A percentile compares a stretch with the other conserved stretches of the same genome.
These are phyloP conservation scores for Arabidopsis suecica DNA, from an alignment of 345 rosid species.

Conservation along the genomic window DNA sequence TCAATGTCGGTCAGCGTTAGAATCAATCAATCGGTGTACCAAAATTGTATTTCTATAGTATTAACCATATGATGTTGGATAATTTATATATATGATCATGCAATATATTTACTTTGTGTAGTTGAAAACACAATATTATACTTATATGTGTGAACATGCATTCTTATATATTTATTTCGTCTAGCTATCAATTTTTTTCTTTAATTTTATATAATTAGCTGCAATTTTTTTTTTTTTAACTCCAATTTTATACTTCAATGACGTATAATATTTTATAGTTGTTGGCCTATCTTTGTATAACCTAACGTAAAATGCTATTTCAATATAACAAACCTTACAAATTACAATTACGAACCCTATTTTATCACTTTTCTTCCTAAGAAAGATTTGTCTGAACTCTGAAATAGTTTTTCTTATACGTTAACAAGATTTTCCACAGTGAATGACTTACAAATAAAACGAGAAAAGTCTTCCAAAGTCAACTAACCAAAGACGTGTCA, in stretches of 20 bases:
- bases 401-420: constrained; percentile 23
- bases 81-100: too few relatives aligned
- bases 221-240: too few relatives aligned
- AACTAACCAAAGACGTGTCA: constrained; percentile 17
- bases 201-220: background rate
- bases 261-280: background rate
- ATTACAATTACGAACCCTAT: background rate
- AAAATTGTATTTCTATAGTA: too few relatives aligned
- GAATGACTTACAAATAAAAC: background rate
- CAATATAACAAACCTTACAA: background rate
- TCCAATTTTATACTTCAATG: background rate
- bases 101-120: too few relatives aligned
- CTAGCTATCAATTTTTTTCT: too few relatives aligned
- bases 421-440: constrained; percentile 10
- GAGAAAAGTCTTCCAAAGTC: constrained; percentile 27
- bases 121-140: too few relatives aligned
- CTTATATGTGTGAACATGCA: too few relatives aligned
- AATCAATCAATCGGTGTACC: too few relatives aligned
- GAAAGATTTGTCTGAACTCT: background rate
- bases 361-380: background rate
- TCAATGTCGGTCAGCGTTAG: too few relatives aligned
- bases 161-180: too few relatives aligned
- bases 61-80: too few relatives aligned
- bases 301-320: background rate
- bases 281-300: background rate